Conservation (phyloP, 2,329 filamentous ascomycete genomes). For the Nothopassalora personata region DNA sequence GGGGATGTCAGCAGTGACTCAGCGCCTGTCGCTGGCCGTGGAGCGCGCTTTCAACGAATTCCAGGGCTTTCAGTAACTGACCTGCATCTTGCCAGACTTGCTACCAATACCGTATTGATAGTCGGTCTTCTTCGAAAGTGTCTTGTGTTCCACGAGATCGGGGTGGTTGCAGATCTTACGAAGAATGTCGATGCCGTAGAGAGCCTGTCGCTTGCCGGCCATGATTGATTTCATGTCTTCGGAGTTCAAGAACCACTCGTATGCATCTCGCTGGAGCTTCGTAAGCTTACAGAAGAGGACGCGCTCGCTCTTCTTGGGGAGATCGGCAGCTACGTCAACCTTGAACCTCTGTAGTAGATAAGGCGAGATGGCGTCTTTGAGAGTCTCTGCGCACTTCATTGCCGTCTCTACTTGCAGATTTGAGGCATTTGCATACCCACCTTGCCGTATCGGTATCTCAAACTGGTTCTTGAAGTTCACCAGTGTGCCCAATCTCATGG, state of each 20-base stretch:
- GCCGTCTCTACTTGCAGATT: constrained; percentile 93
- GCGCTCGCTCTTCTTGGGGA: constrained; percentile 93
- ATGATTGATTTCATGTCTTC: constrained; percentile 82
- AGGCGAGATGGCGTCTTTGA: constrained; percentile 89
- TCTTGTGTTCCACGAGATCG: constrained; percentile 69
- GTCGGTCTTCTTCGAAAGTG: constrained; percentile 52
- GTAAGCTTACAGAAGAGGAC: constrained; percentile 95
- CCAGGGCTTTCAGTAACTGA: too few relatives aligned
- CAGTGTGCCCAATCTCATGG: constrained; percentile 87
- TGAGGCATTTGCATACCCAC: constrained; percentile 90
- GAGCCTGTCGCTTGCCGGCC: constrained; percentile 65
- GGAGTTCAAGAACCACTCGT: constrained; percentile 74
- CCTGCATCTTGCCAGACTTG: constrained; percentile 89
- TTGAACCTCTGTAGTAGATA: constrained; percentile 92
- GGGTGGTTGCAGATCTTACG: constrained; percentile 98
- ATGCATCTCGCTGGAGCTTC: constrained; percentile 68
- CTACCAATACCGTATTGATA: constrained; percentile 73
- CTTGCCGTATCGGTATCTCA: constrained; percentile 86
- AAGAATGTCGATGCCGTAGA: constrained; percentile 86
- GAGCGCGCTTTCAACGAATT: too few relatives aligned
- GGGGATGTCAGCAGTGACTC: too few relatives aligned
- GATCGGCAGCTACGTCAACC: constrained; percentile 83
- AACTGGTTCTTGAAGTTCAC: constrained; percentile 89
- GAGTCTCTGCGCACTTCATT: constrained; percentile 84
- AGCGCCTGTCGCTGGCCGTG: too few relatives aligned